Conservation (phyloP, 306 rosid genomes). For the Nissolia schottii region DNA sequence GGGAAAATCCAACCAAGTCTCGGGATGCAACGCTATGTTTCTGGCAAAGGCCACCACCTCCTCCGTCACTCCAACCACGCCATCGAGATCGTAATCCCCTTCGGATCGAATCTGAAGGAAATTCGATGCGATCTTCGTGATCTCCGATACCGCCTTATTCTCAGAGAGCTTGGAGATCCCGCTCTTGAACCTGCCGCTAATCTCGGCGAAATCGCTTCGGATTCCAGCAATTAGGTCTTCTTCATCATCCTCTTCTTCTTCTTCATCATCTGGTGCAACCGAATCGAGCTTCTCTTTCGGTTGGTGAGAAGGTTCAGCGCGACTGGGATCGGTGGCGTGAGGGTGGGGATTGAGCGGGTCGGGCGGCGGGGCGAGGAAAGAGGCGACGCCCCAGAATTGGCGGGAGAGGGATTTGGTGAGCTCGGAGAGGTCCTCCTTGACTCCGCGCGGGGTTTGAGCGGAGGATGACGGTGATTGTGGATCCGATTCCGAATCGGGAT, state of each 20-base stretch:
- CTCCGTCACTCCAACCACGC: slow-evolving; percentile 58
- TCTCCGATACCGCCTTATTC: slow-evolving; percentile 59
- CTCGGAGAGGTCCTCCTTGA: slow-evolving; percentile 81
- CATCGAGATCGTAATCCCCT: slow-evolving; percentile 46
- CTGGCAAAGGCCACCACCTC: slow-evolving; percentile 72
- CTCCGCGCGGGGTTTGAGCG: slow-evolving; percentile 58
- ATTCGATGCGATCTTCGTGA: slow-evolving; percentile 91
- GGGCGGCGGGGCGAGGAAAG: slow-evolving; percentile 88
- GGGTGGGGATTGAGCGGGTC: slow-evolving; percentile 23
- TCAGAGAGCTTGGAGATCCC: slow-evolving; percentile 78
- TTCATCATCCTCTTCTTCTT: slow-evolving; percentile 13
- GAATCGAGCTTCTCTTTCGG: neutral
- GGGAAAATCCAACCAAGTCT: slow-evolving; percentile 87
- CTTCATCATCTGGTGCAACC: neutral
- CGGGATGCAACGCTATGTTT: slow-evolving; percentile 72
- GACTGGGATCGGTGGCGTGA: slow-evolving; percentile 25
- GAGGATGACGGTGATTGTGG: slow-evolving; percentile 37
- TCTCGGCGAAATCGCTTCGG: slow-evolving; percentile 85
- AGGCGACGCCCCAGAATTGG: slow-evolving; percentile 87
- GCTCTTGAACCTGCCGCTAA: slow-evolving; percentile 69
- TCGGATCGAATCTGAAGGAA: slow-evolving; percentile 73
- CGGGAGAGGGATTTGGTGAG: slow-evolving; percentile 64
- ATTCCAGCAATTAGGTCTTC: slow-evolving; percentile 85
- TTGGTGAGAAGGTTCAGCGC: neutral
- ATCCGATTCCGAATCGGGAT: slow-evolving; percentile 18